These are phyloP conservation scores for Byssothecium circinans DNA, from an alignment of 2,329 filamentous ascomycete species.

Conservation along the genomic window DNA sequence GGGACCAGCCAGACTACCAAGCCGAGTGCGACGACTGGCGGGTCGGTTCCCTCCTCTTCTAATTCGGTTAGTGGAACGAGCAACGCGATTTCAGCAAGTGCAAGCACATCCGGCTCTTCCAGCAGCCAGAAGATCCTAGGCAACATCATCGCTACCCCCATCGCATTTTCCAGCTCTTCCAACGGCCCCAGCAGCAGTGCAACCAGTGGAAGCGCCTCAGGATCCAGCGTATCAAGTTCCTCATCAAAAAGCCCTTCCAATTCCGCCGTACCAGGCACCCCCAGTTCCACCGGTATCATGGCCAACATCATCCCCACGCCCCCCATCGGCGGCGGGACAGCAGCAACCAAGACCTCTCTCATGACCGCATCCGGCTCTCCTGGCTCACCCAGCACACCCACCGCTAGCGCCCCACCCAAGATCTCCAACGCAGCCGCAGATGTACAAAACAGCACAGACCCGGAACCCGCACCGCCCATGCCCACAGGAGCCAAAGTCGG, in stretches of 20 bases:
- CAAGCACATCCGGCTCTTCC: not conserved
- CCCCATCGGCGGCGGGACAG: not conserved
- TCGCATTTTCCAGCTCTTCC: not conserved
- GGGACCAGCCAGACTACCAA: too few relatives aligned
- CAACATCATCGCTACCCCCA: not conserved
- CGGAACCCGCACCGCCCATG: not conserved
- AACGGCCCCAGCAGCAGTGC: not conserved
- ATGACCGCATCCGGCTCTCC: not conserved
- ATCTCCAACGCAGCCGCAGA: not conserved
- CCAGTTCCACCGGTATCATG: not conserved
- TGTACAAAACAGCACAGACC: not conserved
- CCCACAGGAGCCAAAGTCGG: conserved; percentile 21
- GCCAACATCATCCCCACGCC: not conserved
- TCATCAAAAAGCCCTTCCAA: not conserved
- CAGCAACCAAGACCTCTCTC: not conserved
- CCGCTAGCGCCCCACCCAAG: not conserved
- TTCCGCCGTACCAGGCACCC: not conserved
- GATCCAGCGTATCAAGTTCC: not conserved
- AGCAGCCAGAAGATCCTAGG: not conserved
- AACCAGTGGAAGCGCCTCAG: not conserved
- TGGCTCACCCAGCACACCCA: not conserved
- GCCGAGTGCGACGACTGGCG: too few relatives aligned
- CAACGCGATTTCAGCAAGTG: too few relatives aligned
- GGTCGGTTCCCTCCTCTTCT: too few relatives aligned
- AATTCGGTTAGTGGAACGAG: too few relatives aligned